These are phyloP conservation scores for Phytophthora colocasiae DNA, from an alignment of 352 stramenopile genomes.

Conservation along the genomic window DNA sequence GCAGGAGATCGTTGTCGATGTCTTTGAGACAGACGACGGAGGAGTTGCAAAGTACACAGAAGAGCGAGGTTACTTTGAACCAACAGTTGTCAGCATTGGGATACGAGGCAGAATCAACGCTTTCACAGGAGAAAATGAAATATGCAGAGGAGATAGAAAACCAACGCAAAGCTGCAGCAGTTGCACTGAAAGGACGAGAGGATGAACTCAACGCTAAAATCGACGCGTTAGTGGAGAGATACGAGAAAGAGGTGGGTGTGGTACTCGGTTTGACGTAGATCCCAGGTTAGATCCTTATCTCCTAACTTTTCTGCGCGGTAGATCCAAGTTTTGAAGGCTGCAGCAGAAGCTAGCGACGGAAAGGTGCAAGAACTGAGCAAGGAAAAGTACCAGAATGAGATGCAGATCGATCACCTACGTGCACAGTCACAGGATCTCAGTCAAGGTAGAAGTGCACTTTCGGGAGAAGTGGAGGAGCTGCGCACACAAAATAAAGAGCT, in stretches of 20 bases:
- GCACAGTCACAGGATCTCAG: slow-evolving; percentile 66
- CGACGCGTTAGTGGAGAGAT: slow-evolving; percentile 55
- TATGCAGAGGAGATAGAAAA: slow-evolving; percentile 72
- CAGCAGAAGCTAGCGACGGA: slow-evolving; percentile 56
- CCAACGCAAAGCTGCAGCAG: slow-evolving; percentile 58
- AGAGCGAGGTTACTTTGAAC: slow-evolving; percentile 50
- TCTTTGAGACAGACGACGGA: slow-evolving; percentile 55
- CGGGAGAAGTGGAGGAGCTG: slow-evolving; percentile 60
- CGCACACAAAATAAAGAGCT: slow-evolving; percentile 80
- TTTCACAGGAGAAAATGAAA: slow-evolving; percentile 71
- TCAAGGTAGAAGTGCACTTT: slow-evolving; percentile 47
- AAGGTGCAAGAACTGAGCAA: slow-evolving; percentile 69
- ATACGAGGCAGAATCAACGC: slow-evolving; percentile 63
- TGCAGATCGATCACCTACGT: slow-evolving; percentile 78
- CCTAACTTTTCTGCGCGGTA: slow-evolving; percentile 16
- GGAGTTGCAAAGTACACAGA: slow-evolving; percentile 49
- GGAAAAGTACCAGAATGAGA: slow-evolving; percentile 80
- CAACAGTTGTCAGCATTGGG: slow-evolving; percentile 58
- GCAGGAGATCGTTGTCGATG: slow-evolving; percentile 47
- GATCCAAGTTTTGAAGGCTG: slow-evolving; percentile 53
- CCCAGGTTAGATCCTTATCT: slow-evolving; percentile 4
- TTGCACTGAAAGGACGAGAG: slow-evolving; percentile 63
- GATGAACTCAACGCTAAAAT: slow-evolving; percentile 75
- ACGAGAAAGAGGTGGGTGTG: slow-evolving; percentile 70
- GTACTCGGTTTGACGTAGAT: neutral